Evolutionary conservation across 1,139 yeast genomes (phyloP).

Genomic region (Geotrichum europaeum): DNA sequence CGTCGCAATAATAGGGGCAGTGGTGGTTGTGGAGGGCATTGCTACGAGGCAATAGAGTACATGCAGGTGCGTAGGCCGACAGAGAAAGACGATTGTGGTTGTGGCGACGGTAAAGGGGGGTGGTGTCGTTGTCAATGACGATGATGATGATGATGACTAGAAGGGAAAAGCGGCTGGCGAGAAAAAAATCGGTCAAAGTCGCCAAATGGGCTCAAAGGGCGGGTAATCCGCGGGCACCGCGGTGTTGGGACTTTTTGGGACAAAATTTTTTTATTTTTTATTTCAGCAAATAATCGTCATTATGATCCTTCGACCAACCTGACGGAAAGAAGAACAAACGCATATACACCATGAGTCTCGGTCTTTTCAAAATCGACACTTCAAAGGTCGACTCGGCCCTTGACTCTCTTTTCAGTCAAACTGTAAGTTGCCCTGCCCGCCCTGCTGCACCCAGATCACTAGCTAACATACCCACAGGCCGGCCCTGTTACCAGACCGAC

Average conservation of each 20-base stretch:
- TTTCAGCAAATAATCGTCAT: not conserved
- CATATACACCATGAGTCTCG: not conserved
- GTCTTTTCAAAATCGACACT: slow-evolving; percentile 10
- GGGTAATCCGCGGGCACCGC: not conserved
- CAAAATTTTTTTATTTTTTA: not conserved
- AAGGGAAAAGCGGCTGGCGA: not conserved
- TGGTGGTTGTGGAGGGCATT: not conserved
- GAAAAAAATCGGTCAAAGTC: not conserved
- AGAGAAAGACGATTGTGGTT: not conserved
- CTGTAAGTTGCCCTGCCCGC: slow-evolving; percentile 7
- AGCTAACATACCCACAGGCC: slow-evolving; percentile 13
- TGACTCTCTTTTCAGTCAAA: slow-evolving; percentile 26
- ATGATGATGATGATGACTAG: no score
- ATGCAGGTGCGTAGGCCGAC: not conserved
- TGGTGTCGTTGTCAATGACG: not conserved
- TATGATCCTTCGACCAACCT: not conserved
- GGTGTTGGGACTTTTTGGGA: not conserved
- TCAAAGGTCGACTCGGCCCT: slow-evolving; percentile 19
- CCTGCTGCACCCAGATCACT: not conserved
- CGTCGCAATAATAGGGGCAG: not conserved
- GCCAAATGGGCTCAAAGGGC: not conserved
- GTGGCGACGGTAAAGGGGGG: not conserved
- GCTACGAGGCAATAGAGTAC: not conserved
- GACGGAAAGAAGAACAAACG: not conserved
- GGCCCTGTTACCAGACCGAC: slow-evolving; percentile 30